Conservation (phyloP, 116 monocot species). For the Phalaenopsis hybrid region DNA sequence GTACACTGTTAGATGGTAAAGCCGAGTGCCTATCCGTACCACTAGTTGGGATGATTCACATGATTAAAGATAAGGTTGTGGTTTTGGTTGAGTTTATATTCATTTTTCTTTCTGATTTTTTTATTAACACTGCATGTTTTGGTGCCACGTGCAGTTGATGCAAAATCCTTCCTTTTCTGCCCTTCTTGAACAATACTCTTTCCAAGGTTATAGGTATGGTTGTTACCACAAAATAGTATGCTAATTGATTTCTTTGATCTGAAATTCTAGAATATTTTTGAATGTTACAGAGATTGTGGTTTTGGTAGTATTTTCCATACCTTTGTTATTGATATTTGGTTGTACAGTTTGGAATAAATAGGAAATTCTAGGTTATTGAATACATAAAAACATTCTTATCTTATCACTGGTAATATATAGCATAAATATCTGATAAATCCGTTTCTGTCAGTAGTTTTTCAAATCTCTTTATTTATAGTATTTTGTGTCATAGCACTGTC, state of each 20-base stretch:
- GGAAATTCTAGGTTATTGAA: no score
- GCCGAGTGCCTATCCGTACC: slow-evolving; percentile 63
- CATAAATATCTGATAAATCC: no score
- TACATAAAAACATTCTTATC: no score
- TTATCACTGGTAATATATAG: no score
- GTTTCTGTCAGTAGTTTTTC: not conserved
- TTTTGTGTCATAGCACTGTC: not conserved
- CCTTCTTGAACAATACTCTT: slow-evolving; percentile 48
- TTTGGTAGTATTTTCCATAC: no score
- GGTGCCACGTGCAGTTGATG: slow-evolving; percentile 40
- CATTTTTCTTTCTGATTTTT: not conserved
- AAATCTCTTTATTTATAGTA: not conserved
- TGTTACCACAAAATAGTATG: not conserved
- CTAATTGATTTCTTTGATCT: slow-evolving; percentile 3
- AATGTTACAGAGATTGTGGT: not conserved
- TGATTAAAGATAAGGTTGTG: slow-evolving; percentile 39
- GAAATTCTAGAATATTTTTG: not conserved
- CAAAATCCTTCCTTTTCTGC: slow-evolving; percentile 65
- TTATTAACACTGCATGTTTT: slow-evolving; percentile 1
- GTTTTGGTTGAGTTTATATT: not conserved
- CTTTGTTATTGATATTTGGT: no score
- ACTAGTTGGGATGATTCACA: slow-evolving; percentile 45
- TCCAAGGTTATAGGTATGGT: slow-evolving; percentile 59
- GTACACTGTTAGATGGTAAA: slow-evolving; percentile 35
- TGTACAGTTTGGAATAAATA: no score